Evolutionary conservation across 202 grass and related monocot genomes (phyloP), one percentile per base, ranked within the genome.

Genomic region (Saccharum hybrid): DNA sequence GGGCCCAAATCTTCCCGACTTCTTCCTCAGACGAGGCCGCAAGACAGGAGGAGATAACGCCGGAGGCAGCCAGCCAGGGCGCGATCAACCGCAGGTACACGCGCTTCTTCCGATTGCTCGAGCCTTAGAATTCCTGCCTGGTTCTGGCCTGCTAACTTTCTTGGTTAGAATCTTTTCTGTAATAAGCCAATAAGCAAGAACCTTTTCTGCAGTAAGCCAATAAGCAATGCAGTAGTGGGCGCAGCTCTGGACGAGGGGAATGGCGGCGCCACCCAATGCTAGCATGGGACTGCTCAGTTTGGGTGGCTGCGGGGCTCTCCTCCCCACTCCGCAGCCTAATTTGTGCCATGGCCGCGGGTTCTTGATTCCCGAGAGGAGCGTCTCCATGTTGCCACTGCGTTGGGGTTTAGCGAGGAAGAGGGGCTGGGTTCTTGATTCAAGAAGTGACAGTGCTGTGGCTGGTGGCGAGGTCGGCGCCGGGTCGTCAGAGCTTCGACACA

Each of bases 321-420:
- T 84, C 63, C 88, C 86, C 13, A 71, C 26, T 52, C 67, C 46
- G 14, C 63, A 57, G 13, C 37, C 89, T 4, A 85, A 79, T 73
- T 85, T 78, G 26, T 39, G 46, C 64, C 57, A 61, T 10, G 6
- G 12, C 54, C 23, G 40, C 45, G 56, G 86, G 33, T 42, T 83
- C 38, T 51, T 75, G 73, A 59, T 82, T 71, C 65, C 41, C 7
- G 60, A 59, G 12, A 90, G 83, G 73, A 62, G 71, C 43, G 6
- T 80, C 56, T 48, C 74, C 1, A 77, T 68, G 69, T 67, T 59
- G 34, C 81, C 78, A 28, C 84, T 92, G 66, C 46, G 67, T 64
- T 80, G 82, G 85, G 45, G 73, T 60, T 75, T 85, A 51, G 52
- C 66, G 40, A 91, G 48, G 45, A 93, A 68, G 45, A 79, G 63